Evolutionary conservation across 2,329 filamentous ascomycete species (phyloP).

Genomic region (Bipolaris gigantea): DNA sequence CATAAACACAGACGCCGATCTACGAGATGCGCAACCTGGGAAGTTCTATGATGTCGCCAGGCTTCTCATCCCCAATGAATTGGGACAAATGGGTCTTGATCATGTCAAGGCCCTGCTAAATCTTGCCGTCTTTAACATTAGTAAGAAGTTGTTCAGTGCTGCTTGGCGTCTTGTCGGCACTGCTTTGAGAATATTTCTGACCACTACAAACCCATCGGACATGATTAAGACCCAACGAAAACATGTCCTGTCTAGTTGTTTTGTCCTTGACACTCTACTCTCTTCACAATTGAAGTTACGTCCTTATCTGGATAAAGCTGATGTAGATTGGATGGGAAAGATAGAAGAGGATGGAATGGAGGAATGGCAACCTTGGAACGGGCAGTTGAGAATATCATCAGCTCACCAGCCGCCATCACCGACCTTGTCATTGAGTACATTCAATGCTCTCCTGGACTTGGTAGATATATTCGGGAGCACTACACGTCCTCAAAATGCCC

Average conservation of each 20-base stretch:
- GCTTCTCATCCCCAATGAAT: constrained; percentile 33
- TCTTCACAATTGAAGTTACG: constrained; percentile 54
- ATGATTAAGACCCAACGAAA: constrained; percentile 37
- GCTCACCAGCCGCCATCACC: constrained; percentile 23
- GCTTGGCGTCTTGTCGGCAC: constrained; percentile 68
- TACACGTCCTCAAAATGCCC: constrained; percentile 18
- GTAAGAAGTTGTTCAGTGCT: constrained; percentile 56
- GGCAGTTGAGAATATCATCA: constrained; percentile 47
- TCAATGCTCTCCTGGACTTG: constrained; percentile 54
- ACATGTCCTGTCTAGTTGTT: constrained; percentile 58
- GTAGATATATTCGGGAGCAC: constrained; percentile 26
- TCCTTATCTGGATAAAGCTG: constrained; percentile 54
- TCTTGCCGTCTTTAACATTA: constrained; percentile 64
- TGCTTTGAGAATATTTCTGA: constrained; percentile 58
- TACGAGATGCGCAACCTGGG: constrained; percentile 1
- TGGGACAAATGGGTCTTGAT: constrained; percentile 37
- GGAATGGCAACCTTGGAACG: constrained; percentile 73
- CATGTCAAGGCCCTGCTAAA: constrained; percentile 49
- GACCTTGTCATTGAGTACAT: constrained; percentile 54
- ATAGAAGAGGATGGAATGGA: constrained; percentile 69
- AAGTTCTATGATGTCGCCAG: constrained; percentile 30
- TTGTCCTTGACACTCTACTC: constrained; percentile 63
- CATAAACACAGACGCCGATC: background rate
- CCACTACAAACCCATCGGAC: constrained; percentile 41
- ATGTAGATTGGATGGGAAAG: constrained; percentile 51